A percentile compares a stretch with the other conserved stretches of the same genome.
Evolutionary conservation across 805 yeast genomes (phyloP).

Genomic region (Phaffomyces opuntiae): DNA sequence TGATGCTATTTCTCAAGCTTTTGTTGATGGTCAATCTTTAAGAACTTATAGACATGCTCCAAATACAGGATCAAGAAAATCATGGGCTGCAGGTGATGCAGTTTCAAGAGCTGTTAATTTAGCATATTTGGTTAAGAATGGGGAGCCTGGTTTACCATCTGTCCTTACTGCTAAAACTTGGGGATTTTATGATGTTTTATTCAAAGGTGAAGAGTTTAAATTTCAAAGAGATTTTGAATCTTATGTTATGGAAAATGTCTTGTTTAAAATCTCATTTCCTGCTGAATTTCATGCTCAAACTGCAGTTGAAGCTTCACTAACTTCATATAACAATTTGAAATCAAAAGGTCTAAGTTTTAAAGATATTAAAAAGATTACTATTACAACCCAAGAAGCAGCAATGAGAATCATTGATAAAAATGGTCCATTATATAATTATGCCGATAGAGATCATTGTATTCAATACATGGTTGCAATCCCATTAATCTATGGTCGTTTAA

Average conservation of each 20-base stretch:
- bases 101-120: conserved; percentile 51
- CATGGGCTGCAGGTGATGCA: conserved; percentile 68
- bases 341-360: conserved; percentile 35
- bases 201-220: conserved; percentile 43
- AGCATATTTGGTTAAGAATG: conserved; percentile 44
- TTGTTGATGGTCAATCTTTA: conserved; percentile 52
- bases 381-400: conserved; percentile 56
- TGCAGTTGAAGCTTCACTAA: conserved; percentile 53
- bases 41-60: conserved; percentile 62
- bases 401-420: conserved; percentile 51
- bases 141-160: conserved; percentile 51
- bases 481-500: conserved; percentile 44
- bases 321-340: conserved; percentile 31
- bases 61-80: conserved; percentile 54
- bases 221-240: conserved; percentile 50
- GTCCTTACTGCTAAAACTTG: conserved; percentile 50
- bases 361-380: conserved; percentile 42
- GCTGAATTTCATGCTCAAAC: conserved; percentile 65
- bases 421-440: conserved; percentile 56
- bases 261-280: conserved; percentile 56
- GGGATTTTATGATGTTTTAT: conserved; percentile 60
- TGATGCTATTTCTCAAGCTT: conserved; percentile 52
- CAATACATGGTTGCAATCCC: conserved; percentile 60
- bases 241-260: conserved; percentile 56
- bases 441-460: conserved; percentile 60